Evolutionary conservation across 345 rosid species (phyloP).

Genomic region (Eucalyptus lansdowneana): DNA sequence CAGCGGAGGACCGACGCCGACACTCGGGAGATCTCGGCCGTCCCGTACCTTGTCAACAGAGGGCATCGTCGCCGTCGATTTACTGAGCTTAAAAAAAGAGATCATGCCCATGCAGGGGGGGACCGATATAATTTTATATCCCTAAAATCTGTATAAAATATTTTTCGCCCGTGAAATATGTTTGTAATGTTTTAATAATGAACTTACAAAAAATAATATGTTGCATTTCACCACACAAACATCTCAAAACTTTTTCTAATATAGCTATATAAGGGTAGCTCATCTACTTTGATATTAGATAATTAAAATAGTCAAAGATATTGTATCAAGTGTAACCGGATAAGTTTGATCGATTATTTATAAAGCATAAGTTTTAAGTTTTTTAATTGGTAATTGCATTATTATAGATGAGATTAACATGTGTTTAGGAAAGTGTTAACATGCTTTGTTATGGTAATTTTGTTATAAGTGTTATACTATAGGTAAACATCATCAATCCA

Average conservation of each 20-base stretch:
- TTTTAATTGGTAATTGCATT: background rate
- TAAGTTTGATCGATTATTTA: background rate
- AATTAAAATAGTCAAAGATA: background rate
- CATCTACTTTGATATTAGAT: background rate
- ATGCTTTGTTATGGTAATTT: background rate
- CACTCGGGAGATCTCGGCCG: background rate
- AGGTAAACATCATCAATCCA: background rate
- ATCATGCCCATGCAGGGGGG: background rate
- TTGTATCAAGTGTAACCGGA: no score
- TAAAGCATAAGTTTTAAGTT: background rate
- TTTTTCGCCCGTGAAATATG: background rate
- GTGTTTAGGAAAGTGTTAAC: background rate
- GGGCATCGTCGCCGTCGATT: background rate
- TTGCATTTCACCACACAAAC: background rate
- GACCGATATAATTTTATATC: background rate
- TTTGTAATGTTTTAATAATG: background rate
- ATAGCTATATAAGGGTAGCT: background rate
- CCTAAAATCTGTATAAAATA: background rate
- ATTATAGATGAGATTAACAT: background rate
- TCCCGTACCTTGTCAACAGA: background rate
- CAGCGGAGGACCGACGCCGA: background rate
- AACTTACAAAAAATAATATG: background rate
- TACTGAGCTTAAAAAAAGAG: background rate
- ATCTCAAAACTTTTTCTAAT: background rate
- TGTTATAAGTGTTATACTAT: background rate